Base-by-base conservation (phyloP, 1,139 yeast genomes). In the Zygosaccharomyces sapae region DNA sequence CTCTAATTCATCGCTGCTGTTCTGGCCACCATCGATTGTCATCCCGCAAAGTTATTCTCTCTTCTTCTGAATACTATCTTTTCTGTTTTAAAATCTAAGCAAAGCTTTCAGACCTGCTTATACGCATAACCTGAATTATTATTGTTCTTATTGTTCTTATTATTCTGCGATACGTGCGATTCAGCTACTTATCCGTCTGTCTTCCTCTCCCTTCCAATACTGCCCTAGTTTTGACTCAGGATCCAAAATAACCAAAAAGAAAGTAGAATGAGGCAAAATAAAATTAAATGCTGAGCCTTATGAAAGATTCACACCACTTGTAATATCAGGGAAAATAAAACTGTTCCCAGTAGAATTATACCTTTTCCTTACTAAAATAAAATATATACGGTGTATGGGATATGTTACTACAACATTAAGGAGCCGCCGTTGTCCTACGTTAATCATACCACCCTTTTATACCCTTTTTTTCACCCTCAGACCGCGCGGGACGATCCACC, bases 11-110 rank as follows among this genome's bases (percentile, higher is more conserved):
- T 54, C 57, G 5, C 49, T 31, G 33, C 38, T 46, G 35, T 35
- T 41, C 16, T 45, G 55, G 20, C 25, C 38, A 10, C 48, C 54
- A 44, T 47, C 56, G 33, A 57, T 55, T 12, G 61, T 57, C 61
- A 57, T 57, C 4, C 30, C 39, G 39, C 5, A 22, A 27, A 27
- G 3, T 13, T 12, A 5, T 9, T 24, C 9, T 24, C 18, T 27
- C 5, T 13, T 18, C 19, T 31, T 31, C 34, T 12, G 16, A n/a
- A 7, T 24, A 24, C 27, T 24, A 24, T 7, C 27, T 24, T 24
- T 24, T 24, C 27, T 22, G 27, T 24, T 5, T 24, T 8, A 24
- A 24, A 24, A 7, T 24, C 27, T 24, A 24, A 24, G 27, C 27
- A 24, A 24, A 24, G 9, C 27, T 24, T 24, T 8, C 27, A 24